Evolutionary conservation across 768 basidiomycete genomes (phyloP), one percentile per base, ranked within the genome.

Genomic region (Mycena chlorophos): DNA sequence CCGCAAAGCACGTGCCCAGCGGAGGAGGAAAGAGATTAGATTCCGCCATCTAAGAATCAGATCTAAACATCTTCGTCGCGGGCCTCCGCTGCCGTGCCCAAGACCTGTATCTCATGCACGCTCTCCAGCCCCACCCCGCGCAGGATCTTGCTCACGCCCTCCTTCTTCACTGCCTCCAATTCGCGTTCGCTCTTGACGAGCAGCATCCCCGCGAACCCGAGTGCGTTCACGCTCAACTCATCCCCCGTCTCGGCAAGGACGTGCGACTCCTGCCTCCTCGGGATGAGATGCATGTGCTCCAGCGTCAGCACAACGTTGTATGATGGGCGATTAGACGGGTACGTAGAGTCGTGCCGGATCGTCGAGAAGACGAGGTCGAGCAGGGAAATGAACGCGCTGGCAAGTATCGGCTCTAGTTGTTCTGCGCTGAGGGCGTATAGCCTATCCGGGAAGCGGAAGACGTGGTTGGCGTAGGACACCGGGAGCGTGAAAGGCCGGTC

Each of bases 151-250:
- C 77, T 74, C 25, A 89, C 72, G 1, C 84, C 81, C 68, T 87
- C 85, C 55, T 73, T 70, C 69, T 82, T 82, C 38, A 97, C 79
- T 2, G 78, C 81, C 52, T 85, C 82, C 48, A 92, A 68, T 71
- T 95, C 92, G 19, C 78, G 78, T 51, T 88, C 83, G 59, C 88
- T 92, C 75, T 89, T 92, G 23, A 91, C 92, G 52, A 97, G 81
- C 57, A 97, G 63, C 86, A 91, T 84, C 1, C 95, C 95, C 5
- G 92, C 89, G 67, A 88, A 97, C 14, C 91, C 95, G 46, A 97
- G 78, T 42, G 95, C 81, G 69, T 98, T 97, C 39, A 98, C 77
- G 63, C 83, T 82, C 25, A 98, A 65, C 51, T 70, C 57, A 29
- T 83, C 80, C n/a, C 83, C 82, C 2, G 81, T 81, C 48, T 74